Evolutionary conservation across 306 rosid genomes (phyloP).

Genomic region (Lathyrus tuberosus): DNA sequence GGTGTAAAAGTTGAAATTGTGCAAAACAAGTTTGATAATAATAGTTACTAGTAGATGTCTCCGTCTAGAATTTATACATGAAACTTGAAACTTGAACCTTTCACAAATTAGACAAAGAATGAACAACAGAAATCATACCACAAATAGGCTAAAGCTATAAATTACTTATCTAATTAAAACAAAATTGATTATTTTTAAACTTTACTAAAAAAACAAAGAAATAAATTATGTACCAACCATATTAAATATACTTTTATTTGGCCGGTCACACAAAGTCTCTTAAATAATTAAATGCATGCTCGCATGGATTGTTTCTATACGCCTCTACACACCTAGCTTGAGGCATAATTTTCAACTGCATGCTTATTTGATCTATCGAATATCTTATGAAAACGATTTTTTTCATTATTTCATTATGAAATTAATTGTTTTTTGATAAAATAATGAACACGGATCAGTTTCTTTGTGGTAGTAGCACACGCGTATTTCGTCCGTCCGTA

Average conservation of each 20-base stretch:
- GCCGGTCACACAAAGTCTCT: slow-evolving; percentile 44
- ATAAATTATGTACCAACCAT: slow-evolving; percentile 19
- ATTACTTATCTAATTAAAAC: neutral
- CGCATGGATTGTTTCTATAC: slow-evolving; percentile 2
- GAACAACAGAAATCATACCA: neutral
- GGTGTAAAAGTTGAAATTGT: neutral
- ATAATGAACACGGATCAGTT: neutral
- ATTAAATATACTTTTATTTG: neutral
- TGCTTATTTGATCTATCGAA: slow-evolving; percentile 33
- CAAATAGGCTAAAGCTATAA: neutral
- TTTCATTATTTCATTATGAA: slow-evolving; percentile 1
- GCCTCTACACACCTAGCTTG: slow-evolving; percentile 19
- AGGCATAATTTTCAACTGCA: slow-evolving; percentile 34
- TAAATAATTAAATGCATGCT: neutral
- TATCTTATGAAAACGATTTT: slow-evolving; percentile 30
- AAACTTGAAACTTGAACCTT: slow-evolving; percentile 1
- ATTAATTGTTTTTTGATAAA: neutral
- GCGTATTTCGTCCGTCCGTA: neutral
- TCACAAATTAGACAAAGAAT: neutral
- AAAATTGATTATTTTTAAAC: too few species aligned
- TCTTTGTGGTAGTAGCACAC: neutral
- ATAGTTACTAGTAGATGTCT: too few species aligned
- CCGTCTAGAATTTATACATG: too few species aligned
- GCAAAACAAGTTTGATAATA: neutral
- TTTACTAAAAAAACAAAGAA: neutral